phyloP scores from a whole-genome alignment of 306 rosid genomes.

The Sesbania bispinosa region DNA sequence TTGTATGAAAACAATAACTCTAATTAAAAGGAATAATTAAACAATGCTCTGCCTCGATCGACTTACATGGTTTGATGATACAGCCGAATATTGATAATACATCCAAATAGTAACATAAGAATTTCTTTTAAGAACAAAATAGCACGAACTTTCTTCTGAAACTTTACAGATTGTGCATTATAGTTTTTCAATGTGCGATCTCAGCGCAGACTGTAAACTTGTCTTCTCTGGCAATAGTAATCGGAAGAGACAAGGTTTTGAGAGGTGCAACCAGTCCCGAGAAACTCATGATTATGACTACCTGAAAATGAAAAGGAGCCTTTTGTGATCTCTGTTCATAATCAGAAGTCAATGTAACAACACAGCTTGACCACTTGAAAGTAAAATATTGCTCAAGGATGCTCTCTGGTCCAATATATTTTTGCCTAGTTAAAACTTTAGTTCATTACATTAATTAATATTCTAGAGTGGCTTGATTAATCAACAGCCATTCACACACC shows the following conservation, averaged over 20 bases:
- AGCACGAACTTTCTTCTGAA: background rate
- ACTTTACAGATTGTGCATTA: background rate
- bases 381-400: background rate
- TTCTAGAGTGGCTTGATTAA: too few species aligned
- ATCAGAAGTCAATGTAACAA: slow-evolving; percentile 23
- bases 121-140: background rate
- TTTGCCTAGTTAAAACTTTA: background rate
- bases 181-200: background rate
- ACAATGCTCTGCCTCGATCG: too few species aligned
- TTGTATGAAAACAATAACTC: too few species aligned
- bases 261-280: slow-evolving; percentile 37
- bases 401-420: background rate
- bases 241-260: slow-evolving; percentile 28
- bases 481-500: too few species aligned
- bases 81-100: background rate
- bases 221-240: slow-evolving; percentile 14
- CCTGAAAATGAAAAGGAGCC: slow-evolving; percentile 7
- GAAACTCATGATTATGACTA: slow-evolving; percentile 22
- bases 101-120: background rate
- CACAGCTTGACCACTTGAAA: slow-evolving; percentile 13
- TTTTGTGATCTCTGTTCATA: background rate
- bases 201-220: background rate
- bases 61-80: too few species aligned
- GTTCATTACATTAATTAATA: too few species aligned
- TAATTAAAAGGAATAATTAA: too few species aligned